Conservation (phyloP, 1,139 yeast species). For the Pichia norvegensis region DNA sequence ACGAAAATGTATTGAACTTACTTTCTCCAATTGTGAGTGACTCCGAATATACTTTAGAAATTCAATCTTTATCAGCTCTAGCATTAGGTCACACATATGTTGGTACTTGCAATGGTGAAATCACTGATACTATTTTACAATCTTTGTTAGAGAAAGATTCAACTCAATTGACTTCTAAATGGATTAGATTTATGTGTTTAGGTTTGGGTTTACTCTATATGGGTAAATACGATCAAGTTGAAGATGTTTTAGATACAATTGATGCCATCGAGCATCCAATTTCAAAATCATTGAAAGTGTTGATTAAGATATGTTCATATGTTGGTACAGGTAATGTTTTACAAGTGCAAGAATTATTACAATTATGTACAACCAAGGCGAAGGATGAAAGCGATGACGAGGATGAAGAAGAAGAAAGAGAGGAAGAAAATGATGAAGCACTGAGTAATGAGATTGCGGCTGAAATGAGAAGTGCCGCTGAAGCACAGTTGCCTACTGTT, state of each 20-base stretch:
- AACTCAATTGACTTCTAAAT: constrained; percentile 70
- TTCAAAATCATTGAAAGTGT: constrained; percentile 78
- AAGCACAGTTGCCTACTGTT: constrained; percentile 5
- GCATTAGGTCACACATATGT: constrained; percentile 93
- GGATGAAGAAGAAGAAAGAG: constrained; percentile 38
- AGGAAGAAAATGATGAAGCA: constrained; percentile 8
- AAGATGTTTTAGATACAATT: constrained; percentile 88
- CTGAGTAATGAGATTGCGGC: constrained; percentile 8
- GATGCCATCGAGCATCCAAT: constrained; percentile 95
- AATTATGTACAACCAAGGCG: constrained; percentile 61
- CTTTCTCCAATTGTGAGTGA: constrained; percentile 86
- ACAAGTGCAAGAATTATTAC: constrained; percentile 84
- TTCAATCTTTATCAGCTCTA: constrained; percentile 79
- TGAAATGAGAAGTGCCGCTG: constrained; percentile 7
- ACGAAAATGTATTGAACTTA: constrained; percentile 72
- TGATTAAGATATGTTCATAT: constrained; percentile 89
- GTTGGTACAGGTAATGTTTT: constrained; percentile 98
- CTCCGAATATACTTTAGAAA: constrained; percentile 63
- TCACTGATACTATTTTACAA: constrained; percentile 83
- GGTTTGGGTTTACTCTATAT: constrained; percentile 88
- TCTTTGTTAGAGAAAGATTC: constrained; percentile 81
- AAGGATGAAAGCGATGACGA: constrained; percentile 41
- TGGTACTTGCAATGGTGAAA: constrained; percentile 93
- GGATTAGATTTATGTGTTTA: constrained; percentile 83
- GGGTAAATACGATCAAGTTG: constrained; percentile 93